Evolutionary conservation across 495 filamentous ascomycete species (phyloP).

Genomic region (Podospora anserina): DNA sequence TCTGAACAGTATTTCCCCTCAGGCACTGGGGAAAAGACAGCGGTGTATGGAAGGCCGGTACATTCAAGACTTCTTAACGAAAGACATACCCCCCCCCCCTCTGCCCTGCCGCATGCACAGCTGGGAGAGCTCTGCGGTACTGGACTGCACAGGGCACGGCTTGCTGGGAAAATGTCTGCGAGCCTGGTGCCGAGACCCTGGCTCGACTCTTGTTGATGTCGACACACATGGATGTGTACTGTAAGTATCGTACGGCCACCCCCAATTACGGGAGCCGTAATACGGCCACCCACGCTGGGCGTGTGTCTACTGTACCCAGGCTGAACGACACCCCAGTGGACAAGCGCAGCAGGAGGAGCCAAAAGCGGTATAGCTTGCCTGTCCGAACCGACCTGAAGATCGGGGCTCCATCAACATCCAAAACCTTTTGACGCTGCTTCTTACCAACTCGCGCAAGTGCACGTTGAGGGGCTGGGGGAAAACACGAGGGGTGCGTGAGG

Average conservation of each 20-base stretch:
- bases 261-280: neutral
- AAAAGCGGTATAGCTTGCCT: neutral
- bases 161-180: neutral
- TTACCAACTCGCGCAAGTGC: neutral
- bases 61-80: neutral
- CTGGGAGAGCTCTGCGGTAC: neutral
- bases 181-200: neutral
- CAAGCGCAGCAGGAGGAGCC: conserved; percentile 4
- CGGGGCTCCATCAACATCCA: neutral
- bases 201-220: neutral
- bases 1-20: no score
- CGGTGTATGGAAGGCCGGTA: no score
- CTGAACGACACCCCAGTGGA: neutral
- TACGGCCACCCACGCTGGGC: neutral
- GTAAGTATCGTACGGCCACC: neutral
- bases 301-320: neutral
- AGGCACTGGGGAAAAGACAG: neutral
- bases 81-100: neutral
- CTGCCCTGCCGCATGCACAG: neutral
- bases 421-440: neutral
- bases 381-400: conserved; percentile 3
- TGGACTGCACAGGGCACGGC: neutral
- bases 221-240: neutral
- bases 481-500: neutral
- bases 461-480: neutral